Conservation (phyloP, 1,139 yeast genomes). For the Candida labiduridarum region DNA sequence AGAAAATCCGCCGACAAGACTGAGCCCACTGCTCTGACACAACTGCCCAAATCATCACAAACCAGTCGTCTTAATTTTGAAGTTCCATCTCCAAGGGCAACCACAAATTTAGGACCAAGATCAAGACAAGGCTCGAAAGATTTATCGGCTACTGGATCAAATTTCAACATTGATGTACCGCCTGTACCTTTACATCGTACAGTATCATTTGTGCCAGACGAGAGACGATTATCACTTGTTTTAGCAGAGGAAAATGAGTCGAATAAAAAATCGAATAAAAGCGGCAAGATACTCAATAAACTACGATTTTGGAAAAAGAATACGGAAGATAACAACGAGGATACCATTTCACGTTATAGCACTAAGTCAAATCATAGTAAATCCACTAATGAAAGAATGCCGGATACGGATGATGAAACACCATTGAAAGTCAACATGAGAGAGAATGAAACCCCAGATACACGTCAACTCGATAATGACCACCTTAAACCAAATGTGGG, state of each 20-base stretch:
- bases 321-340: slow-evolving; percentile 15
- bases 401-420: slow-evolving; percentile 9
- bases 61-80: slow-evolving; percentile 10
- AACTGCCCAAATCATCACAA: slow-evolving; percentile 11
- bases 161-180: not conserved
- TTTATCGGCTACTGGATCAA: slow-evolving; percentile 10
- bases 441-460: slow-evolving; percentile 9
- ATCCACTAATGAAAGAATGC: slow-evolving; percentile 6
- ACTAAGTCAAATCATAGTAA: slow-evolving; percentile 11
- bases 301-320: slow-evolving; percentile 47
- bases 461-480: not conserved
- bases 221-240: slow-evolving; percentile 20
- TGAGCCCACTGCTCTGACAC: not conserved
- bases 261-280: slow-evolving; percentile 21
- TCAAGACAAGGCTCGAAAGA: slow-evolving; percentile 12
- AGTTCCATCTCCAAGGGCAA: slow-evolving; percentile 6
- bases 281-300: slow-evolving; percentile 33
- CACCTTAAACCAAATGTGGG: not conserved
- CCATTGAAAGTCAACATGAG: slow-evolving; percentile 7
- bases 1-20: slow-evolving; percentile 17
- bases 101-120: slow-evolving; percentile 5
- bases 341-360: slow-evolving; percentile 13
- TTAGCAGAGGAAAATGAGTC: slow-evolving; percentile 16
- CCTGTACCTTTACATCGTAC: slow-evolving; percentile 20
- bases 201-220: slow-evolving; percentile 40